These are phyloP conservation scores for Metschnikowia borealis DNA, from an alignment of 805 yeast genomes.

Conservation along the genomic window DNA sequence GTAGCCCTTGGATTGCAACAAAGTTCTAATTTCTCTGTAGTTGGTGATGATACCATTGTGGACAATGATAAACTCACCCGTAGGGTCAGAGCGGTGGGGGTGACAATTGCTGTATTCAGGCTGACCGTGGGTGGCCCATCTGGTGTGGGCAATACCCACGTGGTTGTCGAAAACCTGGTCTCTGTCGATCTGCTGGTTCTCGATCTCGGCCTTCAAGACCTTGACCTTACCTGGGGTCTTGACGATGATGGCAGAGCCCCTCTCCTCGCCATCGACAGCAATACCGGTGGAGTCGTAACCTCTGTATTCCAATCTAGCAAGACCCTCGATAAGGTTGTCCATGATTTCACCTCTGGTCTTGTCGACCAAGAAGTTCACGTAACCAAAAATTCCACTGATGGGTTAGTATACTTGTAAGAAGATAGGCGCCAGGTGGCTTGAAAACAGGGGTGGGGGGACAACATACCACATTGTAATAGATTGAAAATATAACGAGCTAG, in stretches of 20 bases:
- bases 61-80: conserved; percentile 83
- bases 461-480: conserved; percentile 15
- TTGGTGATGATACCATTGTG: conserved; percentile 99
- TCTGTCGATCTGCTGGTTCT: conserved; percentile 48
- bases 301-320: conserved; percentile 85
- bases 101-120: conserved; percentile 86
- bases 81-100: conserved; percentile 87
- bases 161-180: conserved; percentile 72
- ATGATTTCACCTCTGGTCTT: conserved; percentile 89
- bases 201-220: conserved; percentile 66
- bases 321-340: conserved; percentile 82
- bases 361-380: conserved; percentile 91
- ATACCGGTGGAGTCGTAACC: conserved; percentile 98
- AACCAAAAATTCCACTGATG: conserved; percentile 91
- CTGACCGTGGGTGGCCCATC: conserved; percentile 99
- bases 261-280: conserved; percentile 86
- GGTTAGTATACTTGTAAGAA: conserved; percentile 14
- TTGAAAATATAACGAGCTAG: not conserved
- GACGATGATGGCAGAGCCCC: conserved; percentile 65
- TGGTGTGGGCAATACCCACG: conserved; percentile 96
- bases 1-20: conserved; percentile 75
- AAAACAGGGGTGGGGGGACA: not conserved
- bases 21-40: conserved; percentile 83
- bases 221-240: conserved; percentile 91
- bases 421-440: not conserved